These are phyloP conservation scores for Allantophomopsis cytisporea DNA, from an alignment of 2,329 filamentous ascomycete species.

Conservation along the genomic window DNA sequence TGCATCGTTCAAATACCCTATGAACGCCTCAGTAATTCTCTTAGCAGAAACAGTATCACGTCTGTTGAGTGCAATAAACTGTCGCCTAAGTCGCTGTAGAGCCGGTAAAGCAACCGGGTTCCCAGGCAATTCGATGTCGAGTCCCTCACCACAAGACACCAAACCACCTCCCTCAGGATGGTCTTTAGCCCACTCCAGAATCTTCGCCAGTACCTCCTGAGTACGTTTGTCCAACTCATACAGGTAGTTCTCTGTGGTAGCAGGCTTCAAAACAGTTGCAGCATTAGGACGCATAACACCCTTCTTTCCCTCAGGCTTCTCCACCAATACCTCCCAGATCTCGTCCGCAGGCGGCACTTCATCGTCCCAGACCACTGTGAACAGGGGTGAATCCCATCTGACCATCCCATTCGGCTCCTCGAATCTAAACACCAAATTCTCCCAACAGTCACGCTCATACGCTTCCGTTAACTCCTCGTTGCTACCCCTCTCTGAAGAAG, in stretches of 20 bases:
- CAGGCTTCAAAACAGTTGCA: conserved; percentile 58
- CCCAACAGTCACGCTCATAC: conserved; percentile 15
- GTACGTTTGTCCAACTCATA: conserved; percentile 71
- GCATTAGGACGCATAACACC: conserved; percentile 61
- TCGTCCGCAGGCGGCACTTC: conserved; percentile 49
- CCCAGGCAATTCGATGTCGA: conserved; percentile 50
- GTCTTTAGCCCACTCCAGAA: conserved; percentile 54
- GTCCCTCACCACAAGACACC: conserved; percentile 18
- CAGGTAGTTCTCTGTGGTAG: conserved; percentile 54
- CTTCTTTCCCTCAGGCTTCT: conserved; percentile 41
- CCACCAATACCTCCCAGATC: conserved; percentile 61
- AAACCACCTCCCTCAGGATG: conserved; percentile 45
- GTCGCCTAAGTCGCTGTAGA: conserved; percentile 62
- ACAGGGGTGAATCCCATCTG: conserved; percentile 73
- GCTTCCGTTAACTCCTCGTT: conserved; percentile 16
- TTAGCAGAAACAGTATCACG: conserved; percentile 43
- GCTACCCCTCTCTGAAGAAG: conserved; percentile 19
- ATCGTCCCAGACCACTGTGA: conserved; percentile 68
- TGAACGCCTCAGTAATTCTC: conserved; percentile 48
- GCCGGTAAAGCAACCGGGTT: conserved; percentile 58
- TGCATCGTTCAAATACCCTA: conserved; percentile 51
- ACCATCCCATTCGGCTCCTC: conserved; percentile 81
- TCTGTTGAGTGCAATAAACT: conserved; percentile 66
- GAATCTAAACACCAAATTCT: conserved; percentile 47
- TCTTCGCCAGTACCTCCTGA: conserved; percentile 58